Percentiles rank a stretch among this genome's conserved stretches.
These are phyloP conservation scores for Sporisorium reilianum DNA, from an alignment of 1,284 basidiomycete species.

Conservation along the genomic window DNA sequence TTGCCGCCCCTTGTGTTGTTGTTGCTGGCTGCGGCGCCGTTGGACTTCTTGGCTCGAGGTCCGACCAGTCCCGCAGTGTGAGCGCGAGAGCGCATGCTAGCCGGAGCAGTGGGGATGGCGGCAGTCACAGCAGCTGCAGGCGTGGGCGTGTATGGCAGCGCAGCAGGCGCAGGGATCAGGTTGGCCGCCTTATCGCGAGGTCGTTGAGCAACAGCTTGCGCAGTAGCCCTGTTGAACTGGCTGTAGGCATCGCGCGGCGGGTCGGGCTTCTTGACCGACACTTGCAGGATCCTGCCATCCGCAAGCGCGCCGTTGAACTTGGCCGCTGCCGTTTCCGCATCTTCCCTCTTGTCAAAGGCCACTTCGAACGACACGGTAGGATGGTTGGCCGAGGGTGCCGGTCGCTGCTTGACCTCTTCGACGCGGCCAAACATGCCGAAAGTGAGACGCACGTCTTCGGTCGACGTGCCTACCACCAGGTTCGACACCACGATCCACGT, in stretches of 20 bases:
- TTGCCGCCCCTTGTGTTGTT: constrained; percentile 13
- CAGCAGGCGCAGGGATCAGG: constrained; percentile 42
- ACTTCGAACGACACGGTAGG: constrained; percentile 62
- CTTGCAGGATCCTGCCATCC: constrained; percentile 63
- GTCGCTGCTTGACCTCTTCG: constrained; percentile 55
- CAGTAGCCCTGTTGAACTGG: constrained; percentile 42
- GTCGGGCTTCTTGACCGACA: constrained; percentile 53
- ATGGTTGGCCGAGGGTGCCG: constrained; percentile 53
- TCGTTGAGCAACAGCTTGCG: constrained; percentile 41
- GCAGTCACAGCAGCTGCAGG: constrained; percentile 39
- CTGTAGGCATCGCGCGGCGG: constrained; percentile 32
- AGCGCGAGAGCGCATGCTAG: constrained; percentile 38
- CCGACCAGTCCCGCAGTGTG: constrained; percentile 31
- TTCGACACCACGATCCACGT: constrained; percentile 66
- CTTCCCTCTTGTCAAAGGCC: constrained; percentile 51
- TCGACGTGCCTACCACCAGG: constrained; percentile 60
- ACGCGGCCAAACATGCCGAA: constrained; percentile 62
- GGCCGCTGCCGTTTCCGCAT: constrained; percentile 55
- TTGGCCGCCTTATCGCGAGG: constrained; percentile 36
- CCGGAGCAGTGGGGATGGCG: constrained; percentile 46
- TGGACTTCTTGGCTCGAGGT: constrained; percentile 39
- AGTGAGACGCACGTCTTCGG: constrained; percentile 63
- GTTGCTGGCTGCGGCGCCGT: constrained; percentile 12
- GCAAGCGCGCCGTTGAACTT: constrained; percentile 66
- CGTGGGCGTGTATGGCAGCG: constrained; percentile 37